Evolutionary conservation across 305 asterid species (phyloP).

Genomic region (Fraxinus dipetala): DNA sequence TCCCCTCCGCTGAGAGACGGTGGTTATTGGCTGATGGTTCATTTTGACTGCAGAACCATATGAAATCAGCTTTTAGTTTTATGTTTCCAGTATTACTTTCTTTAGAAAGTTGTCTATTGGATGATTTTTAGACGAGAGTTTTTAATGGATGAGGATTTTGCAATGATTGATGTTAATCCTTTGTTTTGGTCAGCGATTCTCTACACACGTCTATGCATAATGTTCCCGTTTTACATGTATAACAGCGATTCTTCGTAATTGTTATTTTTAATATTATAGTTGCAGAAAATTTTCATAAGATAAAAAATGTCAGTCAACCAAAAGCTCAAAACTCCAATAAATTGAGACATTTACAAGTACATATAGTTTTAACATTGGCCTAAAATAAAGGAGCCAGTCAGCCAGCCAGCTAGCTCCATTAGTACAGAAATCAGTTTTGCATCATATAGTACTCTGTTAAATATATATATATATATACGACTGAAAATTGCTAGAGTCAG

Average conservation of each 20-base stretch:
- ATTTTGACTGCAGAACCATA: constrained; percentile 2
- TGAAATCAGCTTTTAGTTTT: neutral
- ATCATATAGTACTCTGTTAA: neutral
- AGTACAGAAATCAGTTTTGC: neutral
- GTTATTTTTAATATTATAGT: neutral
- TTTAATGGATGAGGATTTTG: neutral
- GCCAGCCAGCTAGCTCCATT: neutral
- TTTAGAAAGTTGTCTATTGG: neutral
- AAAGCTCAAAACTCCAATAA: neutral
- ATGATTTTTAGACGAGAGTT: neutral
- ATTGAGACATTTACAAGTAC: neutral
- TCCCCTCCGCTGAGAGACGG: neutral
- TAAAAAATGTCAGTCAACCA: neutral
- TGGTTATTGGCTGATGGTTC: neutral
- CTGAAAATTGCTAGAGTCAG: neutral
- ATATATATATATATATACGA: neutral
- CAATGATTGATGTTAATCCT: neutral
- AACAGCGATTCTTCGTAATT: neutral
- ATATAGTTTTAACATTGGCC: neutral
- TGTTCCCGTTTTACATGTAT: neutral
- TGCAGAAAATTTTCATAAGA: neutral
- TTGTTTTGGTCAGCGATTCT: neutral
- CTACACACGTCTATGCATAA: neutral
- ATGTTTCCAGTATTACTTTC: neutral
- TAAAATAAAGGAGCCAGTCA: neutral